Evolutionary conservation across 305 asterid species (phyloP), one percentile per base, ranked within the genome.

Genomic region (Ajuga reptans): DNA sequence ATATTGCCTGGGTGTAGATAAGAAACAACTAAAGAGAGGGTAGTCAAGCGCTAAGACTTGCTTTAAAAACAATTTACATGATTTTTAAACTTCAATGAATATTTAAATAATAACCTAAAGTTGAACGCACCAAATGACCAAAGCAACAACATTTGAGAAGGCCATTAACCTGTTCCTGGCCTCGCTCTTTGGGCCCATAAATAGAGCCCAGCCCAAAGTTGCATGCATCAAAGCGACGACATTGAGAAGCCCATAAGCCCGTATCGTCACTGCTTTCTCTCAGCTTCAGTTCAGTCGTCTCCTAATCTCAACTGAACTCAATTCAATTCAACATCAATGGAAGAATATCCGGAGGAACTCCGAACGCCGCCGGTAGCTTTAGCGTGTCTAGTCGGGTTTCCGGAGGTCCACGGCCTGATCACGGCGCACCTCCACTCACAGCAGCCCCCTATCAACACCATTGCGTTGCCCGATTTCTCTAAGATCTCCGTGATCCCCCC

Each of bases 401-500:
- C 89, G 64, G 97, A 86, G 69, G 81, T 93, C 17, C 98, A 93
- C 79, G 77, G 81, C 17, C 21, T 78, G 10, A 86, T 93, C 80
- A 86, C 98, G n/a, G 71, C 91, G 41, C 88, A 90, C 74, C 90
- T 93, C 80, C 97, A 84, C 82, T 82, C 92, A 3, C 84, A 77
- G 75, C 96, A 90, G 72, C 97, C 95, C 9, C 97, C 98, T 0
- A 84, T 90, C 27, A 88, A 93, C 54, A 75, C 97, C 41, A 86
- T 93, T 76, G 98, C 98, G 57, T 80, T 92, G 78, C 98, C 98
- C 5, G 96, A 90, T 87, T 85, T 90, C 87, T 85, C 98, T 9
- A 90, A 85, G 89, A 87, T 93, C 84, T 76, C 89, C 3, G 68
- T 90, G n/a, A 84, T 92, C 63, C 81, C 95, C 45, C 72, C 74